Conservation (phyloP, 257 asterid species). For the Petrea volubilis region DNA sequence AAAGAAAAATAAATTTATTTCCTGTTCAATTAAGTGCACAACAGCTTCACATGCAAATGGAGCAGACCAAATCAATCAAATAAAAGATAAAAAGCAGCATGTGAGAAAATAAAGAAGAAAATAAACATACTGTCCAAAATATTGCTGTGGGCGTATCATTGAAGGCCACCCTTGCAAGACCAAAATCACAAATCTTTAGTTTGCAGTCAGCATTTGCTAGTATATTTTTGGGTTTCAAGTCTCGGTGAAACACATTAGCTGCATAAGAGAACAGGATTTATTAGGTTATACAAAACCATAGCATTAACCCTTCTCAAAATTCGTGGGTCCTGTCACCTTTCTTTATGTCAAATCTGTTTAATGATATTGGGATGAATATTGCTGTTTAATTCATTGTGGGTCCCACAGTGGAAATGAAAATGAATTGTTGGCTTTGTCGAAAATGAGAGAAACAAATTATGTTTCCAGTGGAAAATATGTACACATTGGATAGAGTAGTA, state of each 20-base stretch:
- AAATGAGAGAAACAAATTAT: no score
- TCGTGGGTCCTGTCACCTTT: no score
- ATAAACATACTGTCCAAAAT: constrained; percentile 78
- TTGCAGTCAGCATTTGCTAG: constrained; percentile 93
- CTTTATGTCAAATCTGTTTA: no score
- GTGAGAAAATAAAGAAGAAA: constrained; percentile 19
- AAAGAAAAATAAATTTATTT: constrained; percentile 14
- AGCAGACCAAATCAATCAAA: no score
- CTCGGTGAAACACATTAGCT: constrained; percentile 91
- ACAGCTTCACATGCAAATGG: no score
- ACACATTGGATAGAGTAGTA: not conserved
- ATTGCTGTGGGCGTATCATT: constrained; percentile 91
- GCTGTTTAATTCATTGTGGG: no score
- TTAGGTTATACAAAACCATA: constrained; percentile 6
- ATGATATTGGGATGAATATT: no score
- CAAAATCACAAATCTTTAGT: constrained; percentile 85
- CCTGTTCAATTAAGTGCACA: not conserved
- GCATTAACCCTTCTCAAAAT: not conserved
- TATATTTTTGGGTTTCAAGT: constrained; percentile 82
- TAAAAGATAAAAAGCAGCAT: not conserved
- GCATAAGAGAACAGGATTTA: constrained; percentile 29
- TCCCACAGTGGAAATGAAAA: no score
- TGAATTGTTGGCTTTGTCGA: no score
- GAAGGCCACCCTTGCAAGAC: constrained; percentile 92
- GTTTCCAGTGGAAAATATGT: no score